Evolutionary conservation across 805 yeast species (phyloP), one percentile per base, ranked within the genome.

Genomic region (Starmerella sirachaensis): DNA sequence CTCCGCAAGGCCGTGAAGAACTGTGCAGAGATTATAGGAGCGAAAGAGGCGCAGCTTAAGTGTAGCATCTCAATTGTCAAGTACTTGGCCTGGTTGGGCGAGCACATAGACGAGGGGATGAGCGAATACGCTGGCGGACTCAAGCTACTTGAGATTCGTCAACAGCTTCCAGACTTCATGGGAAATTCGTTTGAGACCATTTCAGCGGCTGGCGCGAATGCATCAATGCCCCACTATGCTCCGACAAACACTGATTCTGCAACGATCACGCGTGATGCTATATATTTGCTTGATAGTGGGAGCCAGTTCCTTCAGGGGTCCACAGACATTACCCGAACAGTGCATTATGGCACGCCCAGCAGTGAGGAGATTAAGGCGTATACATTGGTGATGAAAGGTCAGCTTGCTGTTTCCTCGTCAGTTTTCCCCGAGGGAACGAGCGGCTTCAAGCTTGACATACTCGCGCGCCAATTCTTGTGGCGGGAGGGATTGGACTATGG

Each of bases 281-380:
- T 86, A 2, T 85, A 79, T 48, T 63, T 91, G 43, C 66, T 83
- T 42, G 99, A 91, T 57, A 75, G 94, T 2, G 99, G 99, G 3
- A 80, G 88, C 0, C 99, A 91, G 52, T 88, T 72, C 53, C 57
- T 78, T 13, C 94, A 91, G 53, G 98, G 97, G 11, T 88, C 98
- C 0, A 91, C 98, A 0, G 99, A 91, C 55, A 83, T 86, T 20
- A 91, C 98, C 0, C 69, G 99, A 50, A 84, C 97, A 0, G 60
- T 76, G 35, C 91, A 82, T 54, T 79, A 82, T 54, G 63, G 62
- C 6, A 57, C 60, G 3, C 84, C 91, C 10, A 50, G 68, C 0
- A 49, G 48, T 11, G 80, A 78, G 43, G 79, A 78, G 54, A 65
- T 63, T 20, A 68, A 66, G 45, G 75, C 75, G 37, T 88, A 84